These are phyloP conservation scores for Suillus weaverae DNA, from an alignment of 768 basidiomycete species.

Conservation along the genomic window DNA sequence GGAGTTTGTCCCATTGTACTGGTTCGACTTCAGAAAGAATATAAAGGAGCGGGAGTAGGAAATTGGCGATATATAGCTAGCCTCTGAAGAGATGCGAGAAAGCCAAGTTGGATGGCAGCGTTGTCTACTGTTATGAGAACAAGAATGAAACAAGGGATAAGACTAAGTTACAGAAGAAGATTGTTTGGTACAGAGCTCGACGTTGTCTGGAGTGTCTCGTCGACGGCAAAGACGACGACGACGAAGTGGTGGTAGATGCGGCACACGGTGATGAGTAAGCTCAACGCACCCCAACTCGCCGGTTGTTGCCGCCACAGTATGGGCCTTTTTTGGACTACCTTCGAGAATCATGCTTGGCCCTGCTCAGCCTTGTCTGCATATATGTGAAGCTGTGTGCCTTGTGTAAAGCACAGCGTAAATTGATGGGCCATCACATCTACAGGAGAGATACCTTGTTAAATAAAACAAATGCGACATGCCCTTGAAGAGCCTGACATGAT, in stretches of 20 bases:
- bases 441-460: background rate
- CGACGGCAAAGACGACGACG: background rate
- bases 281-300: background rate
- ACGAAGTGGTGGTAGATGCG: slow-evolving; percentile 5
- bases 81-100: slow-evolving; percentile 5
- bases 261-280: background rate
- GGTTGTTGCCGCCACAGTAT: background rate
- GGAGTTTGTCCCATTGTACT: slow-evolving; percentile 32
- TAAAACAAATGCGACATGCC: background rate
- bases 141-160: slow-evolving; percentile 1
- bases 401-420: background rate
- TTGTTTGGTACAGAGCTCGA: slow-evolving; percentile 2
- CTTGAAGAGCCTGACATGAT: background rate
- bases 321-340: background rate
- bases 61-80: slow-evolving; percentile 1
- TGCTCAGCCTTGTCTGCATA: background rate
- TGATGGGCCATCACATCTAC: background rate
- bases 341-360: background rate
- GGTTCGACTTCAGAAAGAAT: slow-evolving; percentile 1
- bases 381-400: background rate
- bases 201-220: background rate
- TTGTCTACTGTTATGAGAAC: slow-evolving; percentile 5
- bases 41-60: background rate
- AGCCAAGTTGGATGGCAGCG: slow-evolving; percentile 9
- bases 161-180: slow-evolving; percentile 1